A percentile compares a stretch with the other conserved stretches of the same genome.
Conservation (phyloP, 192 early-diverging fungal genomes). For the Gigaspora rosea region DNA sequence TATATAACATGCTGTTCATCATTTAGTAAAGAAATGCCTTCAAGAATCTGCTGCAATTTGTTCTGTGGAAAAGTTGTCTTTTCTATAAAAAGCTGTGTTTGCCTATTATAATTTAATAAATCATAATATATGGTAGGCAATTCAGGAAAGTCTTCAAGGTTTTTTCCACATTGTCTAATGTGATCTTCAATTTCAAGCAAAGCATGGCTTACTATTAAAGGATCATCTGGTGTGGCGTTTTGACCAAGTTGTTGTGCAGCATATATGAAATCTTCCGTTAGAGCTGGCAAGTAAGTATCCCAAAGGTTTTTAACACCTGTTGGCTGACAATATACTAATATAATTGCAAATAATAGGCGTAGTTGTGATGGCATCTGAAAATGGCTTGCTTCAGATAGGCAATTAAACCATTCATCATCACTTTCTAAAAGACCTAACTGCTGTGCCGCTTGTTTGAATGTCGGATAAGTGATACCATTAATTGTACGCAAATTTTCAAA, state of each 20-base stretch:
- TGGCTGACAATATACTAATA: slow-evolving; percentile 20
- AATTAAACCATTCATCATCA: slow-evolving; percentile 25
- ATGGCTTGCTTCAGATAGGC: neutral
- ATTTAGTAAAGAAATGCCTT: neutral
- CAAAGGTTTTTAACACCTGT: neutral
- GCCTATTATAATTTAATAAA: neutral
- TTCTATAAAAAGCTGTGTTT: neutral
- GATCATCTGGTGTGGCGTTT: too few relatives aligned
- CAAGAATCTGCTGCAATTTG: neutral
- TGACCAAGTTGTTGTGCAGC: neutral
- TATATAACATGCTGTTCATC: neutral
- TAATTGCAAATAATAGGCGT: slow-evolving; percentile 29
- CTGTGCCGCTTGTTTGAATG: slow-evolving; percentile 25
- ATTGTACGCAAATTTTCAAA: slow-evolving; percentile 28
- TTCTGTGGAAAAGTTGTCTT: neutral
- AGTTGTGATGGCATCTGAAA: neutral
- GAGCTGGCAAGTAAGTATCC: neutral
- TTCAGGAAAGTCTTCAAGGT: neutral
- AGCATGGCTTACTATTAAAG: neutral
- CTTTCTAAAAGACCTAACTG: slow-evolving; percentile 29
- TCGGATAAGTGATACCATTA: slow-evolving; percentile 20
- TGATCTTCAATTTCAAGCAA: neutral
- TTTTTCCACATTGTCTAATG: neutral
- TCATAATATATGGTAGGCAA: too few relatives aligned
- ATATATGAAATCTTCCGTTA: slow-evolving; percentile 26